Evolutionary conservation across 1,139 yeast genomes (phyloP).

Genomic region (Candida sp.): DNA sequence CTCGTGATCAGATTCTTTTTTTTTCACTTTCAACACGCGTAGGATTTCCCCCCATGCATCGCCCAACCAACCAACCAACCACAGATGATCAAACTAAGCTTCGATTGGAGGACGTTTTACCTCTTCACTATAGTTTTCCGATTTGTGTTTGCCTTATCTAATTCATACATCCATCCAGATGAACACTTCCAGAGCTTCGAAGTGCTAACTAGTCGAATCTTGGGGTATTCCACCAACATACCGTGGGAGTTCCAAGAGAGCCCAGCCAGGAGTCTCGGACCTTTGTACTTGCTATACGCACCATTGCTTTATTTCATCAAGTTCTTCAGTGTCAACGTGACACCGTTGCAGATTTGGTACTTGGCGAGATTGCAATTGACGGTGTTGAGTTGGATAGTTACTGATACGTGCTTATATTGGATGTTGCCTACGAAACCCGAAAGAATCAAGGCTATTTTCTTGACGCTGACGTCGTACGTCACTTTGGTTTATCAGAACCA

Average conservation of each 20-base stretch:
- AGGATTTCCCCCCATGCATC: too few relatives aligned
- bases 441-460: constrained; percentile 63
- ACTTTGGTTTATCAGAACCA: constrained; percentile 86
- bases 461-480: constrained; percentile 77
- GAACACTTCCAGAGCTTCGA: constrained; percentile 94
- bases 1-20: background rate
- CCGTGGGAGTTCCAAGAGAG: constrained; percentile 86
- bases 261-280: constrained; percentile 79
- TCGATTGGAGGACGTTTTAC: constrained; percentile 52
- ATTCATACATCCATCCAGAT: constrained; percentile 96
- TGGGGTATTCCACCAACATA: constrained; percentile 50
- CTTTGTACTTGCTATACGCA: constrained; percentile 71
- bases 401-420: constrained; percentile 54
- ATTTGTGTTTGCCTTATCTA: constrained; percentile 63
- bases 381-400: constrained; percentile 58
- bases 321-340: constrained; percentile 23
- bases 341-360: constrained; percentile 57
- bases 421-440: constrained; percentile 65
- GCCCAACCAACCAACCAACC: background rate
- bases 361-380: constrained; percentile 62
- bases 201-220: constrained; percentile 56
- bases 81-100: constrained; percentile 6
- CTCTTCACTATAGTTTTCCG: constrained; percentile 49
- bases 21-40: background rate
- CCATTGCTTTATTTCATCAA: constrained; percentile 54